Evolutionary conservation across 495 filamentous ascomycete species (phyloP).

Genomic region (Penicillium tannophilum): DNA sequence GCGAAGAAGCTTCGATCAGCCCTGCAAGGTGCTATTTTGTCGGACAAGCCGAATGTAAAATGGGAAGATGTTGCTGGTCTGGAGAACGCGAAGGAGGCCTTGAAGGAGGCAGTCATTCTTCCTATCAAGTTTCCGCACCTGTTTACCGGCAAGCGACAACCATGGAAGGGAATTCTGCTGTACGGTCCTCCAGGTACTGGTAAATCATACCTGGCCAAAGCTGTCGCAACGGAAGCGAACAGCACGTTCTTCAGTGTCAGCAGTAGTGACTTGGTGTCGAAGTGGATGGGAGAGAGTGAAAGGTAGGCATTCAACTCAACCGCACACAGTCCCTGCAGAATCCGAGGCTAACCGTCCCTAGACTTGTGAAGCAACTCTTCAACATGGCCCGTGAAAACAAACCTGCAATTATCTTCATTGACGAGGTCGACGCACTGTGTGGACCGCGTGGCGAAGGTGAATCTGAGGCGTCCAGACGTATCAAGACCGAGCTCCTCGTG

Average conservation of each 20-base stretch:
- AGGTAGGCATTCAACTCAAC: slow-evolving; percentile 53
- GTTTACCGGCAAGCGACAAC: slow-evolving; percentile 94
- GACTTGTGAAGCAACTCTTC: slow-evolving; percentile 95
- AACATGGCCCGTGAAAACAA: slow-evolving; percentile 98
- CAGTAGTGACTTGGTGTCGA: slow-evolving; percentile 93
- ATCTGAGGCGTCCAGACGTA: slow-evolving; percentile 92
- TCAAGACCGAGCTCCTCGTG: slow-evolving; percentile 97
- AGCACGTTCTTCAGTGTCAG: slow-evolving; percentile 99
- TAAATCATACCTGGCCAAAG: slow-evolving; percentile 95
- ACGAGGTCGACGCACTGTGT: slow-evolving; percentile 97
- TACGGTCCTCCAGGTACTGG: slow-evolving; percentile 97
- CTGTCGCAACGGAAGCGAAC: slow-evolving; percentile 96
- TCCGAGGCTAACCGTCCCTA: slow-evolving; percentile 37
- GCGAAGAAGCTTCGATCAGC: slow-evolving; percentile 92
- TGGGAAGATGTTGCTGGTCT: slow-evolving; percentile 99
- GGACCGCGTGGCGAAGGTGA: slow-evolving; percentile 96
- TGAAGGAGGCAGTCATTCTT: slow-evolving; percentile 96
- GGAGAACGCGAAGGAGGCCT: slow-evolving; percentile 90
- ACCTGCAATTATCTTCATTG: slow-evolving; percentile 98
- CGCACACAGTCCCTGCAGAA: neutral
- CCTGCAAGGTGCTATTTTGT: slow-evolving; percentile 86
- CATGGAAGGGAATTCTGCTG: slow-evolving; percentile 96
- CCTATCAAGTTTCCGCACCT: slow-evolving; percentile 98
- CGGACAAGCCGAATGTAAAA: slow-evolving; percentile 90
- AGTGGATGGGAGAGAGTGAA: slow-evolving; percentile 99